phyloP scores from a whole-genome alignment of 1,284 basidiomycete species.

The Cutaneotrichosporon curvatum region DNA sequence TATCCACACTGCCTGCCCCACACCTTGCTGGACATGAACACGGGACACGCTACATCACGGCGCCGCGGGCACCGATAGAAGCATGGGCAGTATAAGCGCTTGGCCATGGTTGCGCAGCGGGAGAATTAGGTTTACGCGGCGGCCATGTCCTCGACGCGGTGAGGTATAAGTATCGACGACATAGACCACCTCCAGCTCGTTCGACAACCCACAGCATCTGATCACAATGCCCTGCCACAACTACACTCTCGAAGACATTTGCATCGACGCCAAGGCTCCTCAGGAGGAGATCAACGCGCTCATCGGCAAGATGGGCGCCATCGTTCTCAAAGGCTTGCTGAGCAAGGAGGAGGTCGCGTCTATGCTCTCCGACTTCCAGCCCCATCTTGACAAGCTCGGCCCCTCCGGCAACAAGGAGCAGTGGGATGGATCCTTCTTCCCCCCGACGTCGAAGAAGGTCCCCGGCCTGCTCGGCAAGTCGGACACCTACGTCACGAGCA shows the following conservation, averaged over 20 bases:
- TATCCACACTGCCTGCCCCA: too few relatives aligned
- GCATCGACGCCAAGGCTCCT: slow-evolving; percentile 15
- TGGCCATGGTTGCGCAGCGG: too few relatives aligned
- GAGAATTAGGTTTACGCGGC: too few relatives aligned
- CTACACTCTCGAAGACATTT: slow-evolving; percentile 16
- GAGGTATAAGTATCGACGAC: too few relatives aligned
- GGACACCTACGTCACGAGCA: slow-evolving; percentile 9
- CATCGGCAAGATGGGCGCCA: slow-evolving; percentile 17
- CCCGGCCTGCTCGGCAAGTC: slow-evolving; percentile 14
- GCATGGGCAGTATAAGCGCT: too few relatives aligned
- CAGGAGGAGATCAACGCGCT: slow-evolving; percentile 20
- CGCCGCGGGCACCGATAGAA: too few relatives aligned
- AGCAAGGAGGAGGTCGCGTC: slow-evolving; percentile 7
- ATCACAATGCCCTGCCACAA: slow-evolving; percentile 11
- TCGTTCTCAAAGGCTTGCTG: slow-evolving; percentile 16
- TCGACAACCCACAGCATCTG: neutral
- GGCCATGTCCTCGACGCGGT: too few relatives aligned
- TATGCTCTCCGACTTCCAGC: slow-evolving; percentile 16
- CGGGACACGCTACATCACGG: too few relatives aligned
- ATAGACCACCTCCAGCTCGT: too few relatives aligned
- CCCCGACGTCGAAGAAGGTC: slow-evolving; percentile 16
- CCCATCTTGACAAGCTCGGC: slow-evolving; percentile 13
- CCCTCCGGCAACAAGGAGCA: slow-evolving; percentile 13
- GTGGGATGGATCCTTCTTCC: slow-evolving; percentile 20
- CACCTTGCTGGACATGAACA: too few relatives aligned